Conservation (phyloP, 768 basidiomycete species). For the Naganishia friedmannii region DNA sequence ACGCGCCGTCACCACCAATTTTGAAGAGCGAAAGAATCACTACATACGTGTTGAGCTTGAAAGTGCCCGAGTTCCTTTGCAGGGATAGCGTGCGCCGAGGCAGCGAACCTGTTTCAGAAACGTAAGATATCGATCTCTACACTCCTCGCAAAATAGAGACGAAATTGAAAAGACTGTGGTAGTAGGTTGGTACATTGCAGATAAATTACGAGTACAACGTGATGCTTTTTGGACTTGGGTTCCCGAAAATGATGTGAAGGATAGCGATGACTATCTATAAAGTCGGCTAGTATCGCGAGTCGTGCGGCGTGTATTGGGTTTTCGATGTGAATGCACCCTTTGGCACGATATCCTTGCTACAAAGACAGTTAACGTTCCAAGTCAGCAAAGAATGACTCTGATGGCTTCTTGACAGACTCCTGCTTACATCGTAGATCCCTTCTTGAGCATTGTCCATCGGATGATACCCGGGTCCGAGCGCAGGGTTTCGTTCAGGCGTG, state of each 20-base stretch:
- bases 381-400: no score
- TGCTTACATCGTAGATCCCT: constrained; percentile 46
- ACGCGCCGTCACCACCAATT: no score
- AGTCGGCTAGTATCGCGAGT: constrained; percentile 8
- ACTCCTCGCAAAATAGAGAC: no score
- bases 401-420: no score
- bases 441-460: constrained; percentile 49
- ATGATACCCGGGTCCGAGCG: constrained; percentile 44
- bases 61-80: no score
- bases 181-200: not conserved
- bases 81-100: no score
- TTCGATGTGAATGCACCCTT: constrained; percentile 30
- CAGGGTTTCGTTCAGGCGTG: constrained; percentile 43
- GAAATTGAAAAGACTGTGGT: not conserved
- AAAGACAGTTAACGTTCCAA: not conserved
- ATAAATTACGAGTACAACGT: not conserved
- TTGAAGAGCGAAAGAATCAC: no score
- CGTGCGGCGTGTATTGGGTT: constrained; percentile 20
- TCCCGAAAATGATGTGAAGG: not conserved
- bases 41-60: no score
- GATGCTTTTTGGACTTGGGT: not conserved
- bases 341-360: constrained; percentile 32
- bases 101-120: no score
- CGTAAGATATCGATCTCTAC: no score
- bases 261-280: not conserved